These are phyloP conservation scores for Blumeria graminis DNA, from an alignment of 2,329 filamentous ascomycete species.

Conservation along the genomic window DNA sequence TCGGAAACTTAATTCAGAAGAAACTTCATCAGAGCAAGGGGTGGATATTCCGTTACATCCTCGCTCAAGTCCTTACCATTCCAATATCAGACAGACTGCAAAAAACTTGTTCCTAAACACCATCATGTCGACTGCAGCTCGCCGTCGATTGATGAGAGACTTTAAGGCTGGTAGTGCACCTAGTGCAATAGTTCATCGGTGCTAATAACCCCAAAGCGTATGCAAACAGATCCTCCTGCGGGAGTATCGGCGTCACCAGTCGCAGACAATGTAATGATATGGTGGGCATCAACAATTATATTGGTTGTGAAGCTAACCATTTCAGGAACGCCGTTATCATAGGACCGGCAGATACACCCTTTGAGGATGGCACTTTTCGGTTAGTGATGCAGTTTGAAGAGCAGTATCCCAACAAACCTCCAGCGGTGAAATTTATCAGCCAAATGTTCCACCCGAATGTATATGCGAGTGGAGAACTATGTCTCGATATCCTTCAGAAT, in stretches of 20 bases:
- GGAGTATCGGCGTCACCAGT: constrained; percentile 92
- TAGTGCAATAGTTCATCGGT: constrained; percentile 6
- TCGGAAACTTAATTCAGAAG: no score
- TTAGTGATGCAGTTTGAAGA: constrained; percentile 99
- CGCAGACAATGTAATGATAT: constrained; percentile 92
- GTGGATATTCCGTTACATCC: no score
- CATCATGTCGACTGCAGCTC: constrained; percentile 74
- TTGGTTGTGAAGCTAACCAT: neutral
- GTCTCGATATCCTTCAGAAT: constrained; percentile 90
- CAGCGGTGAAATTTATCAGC: constrained; percentile 93
- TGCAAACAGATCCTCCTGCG: constrained; percentile 95
- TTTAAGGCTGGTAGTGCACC: constrained; percentile 53
- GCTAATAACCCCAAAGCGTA: constrained; percentile 37
- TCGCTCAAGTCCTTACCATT: no score
- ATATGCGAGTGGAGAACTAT: constrained; percentile 88
- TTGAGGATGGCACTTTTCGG: constrained; percentile 92
- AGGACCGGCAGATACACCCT: constrained; percentile 85
- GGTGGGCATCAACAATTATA: constrained; percentile 26
- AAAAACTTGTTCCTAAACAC: neutral
- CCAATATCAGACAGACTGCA: no score
- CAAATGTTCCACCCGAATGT: constrained; percentile 99
- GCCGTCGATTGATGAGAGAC: constrained; percentile 93
- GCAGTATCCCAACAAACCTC: constrained; percentile 95
- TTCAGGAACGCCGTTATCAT: constrained; percentile 94
- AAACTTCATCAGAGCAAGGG: no score